Evolutionary conservation across 2,329 filamentous ascomycete species (phyloP).

Genomic region (Ampelomyces quisqualis): DNA sequence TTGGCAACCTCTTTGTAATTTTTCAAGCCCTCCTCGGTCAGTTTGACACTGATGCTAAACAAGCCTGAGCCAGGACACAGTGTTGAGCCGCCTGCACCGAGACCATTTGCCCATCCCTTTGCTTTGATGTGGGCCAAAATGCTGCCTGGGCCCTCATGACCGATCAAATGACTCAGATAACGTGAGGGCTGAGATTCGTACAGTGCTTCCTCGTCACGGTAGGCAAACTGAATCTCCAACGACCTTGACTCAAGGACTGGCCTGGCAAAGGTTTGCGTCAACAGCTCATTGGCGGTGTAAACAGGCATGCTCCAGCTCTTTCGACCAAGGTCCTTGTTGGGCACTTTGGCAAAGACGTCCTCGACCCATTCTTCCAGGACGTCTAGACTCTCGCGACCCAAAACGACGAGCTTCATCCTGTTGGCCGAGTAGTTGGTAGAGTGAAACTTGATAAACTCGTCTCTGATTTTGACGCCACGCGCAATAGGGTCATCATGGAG

Average conservation of each 20-base stretch:
- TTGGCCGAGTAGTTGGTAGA: conserved; percentile 89
- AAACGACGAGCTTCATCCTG: conserved; percentile 84
- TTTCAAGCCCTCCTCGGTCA: conserved; percentile 82
- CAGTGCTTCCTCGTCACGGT: conserved; percentile 77
- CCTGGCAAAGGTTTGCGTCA: conserved; percentile 79
- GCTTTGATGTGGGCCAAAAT: conserved; percentile 87
- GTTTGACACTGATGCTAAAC: conserved; percentile 74
- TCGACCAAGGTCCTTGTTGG: conserved; percentile 75
- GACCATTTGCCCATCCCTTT: conserved; percentile 83
- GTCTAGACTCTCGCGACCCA: conserved; percentile 80
- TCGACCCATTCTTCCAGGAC: conserved; percentile 80
- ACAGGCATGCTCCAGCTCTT: conserved; percentile 67
- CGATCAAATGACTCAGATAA: conserved; percentile 86
- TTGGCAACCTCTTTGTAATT: conserved; percentile 81
- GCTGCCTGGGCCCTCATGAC: conserved; percentile 89
- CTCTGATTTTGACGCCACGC: conserved; percentile 77
- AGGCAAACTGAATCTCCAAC: conserved; percentile 79
- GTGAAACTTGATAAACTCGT: conserved; percentile 92
- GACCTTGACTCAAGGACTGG: conserved; percentile 86
- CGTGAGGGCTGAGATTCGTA: conserved; percentile 79
- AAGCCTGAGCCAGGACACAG: conserved; percentile 79
- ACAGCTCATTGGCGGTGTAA: conserved; percentile 61
- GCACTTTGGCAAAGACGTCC: conserved; percentile 77
- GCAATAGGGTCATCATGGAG: conserved; percentile 80
- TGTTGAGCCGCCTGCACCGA: conserved; percentile 73